Percentiles rank a stretch among this genome's conserved stretches.
Conservation (phyloP, 2,329 filamentous ascomycete genomes). For the Anisogramma anomala region DNA sequence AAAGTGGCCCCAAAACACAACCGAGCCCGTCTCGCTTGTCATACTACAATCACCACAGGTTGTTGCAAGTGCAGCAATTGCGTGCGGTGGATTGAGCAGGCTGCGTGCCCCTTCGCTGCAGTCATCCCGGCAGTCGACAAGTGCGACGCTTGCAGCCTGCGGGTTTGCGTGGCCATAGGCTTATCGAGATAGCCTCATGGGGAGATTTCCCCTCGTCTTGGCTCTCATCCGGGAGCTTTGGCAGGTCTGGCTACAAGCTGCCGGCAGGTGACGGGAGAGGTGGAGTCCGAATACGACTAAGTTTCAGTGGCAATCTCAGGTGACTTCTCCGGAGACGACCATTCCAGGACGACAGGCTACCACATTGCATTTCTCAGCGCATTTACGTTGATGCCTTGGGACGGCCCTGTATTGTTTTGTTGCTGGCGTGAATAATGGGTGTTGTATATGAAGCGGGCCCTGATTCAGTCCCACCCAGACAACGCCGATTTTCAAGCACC, state of each 20-base stretch:
- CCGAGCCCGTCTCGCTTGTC: not conserved
- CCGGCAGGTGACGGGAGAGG: not conserved
- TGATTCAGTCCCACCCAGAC: not conserved
- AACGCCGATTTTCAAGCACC: not conserved
- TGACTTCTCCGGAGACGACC: no score
- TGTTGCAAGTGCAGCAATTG: constrained; percentile 7
- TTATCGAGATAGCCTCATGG: not conserved
- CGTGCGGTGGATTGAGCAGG: not conserved
- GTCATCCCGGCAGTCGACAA: not conserved
- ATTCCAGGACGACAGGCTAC: no score
- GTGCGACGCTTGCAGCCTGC: constrained; percentile 1
- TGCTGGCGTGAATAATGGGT: no score
- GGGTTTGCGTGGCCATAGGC: not conserved
- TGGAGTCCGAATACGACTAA: no score
- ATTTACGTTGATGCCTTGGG: no score
- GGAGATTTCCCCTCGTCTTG: not conserved
- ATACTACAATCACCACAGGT: not conserved
- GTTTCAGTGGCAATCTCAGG: no score
- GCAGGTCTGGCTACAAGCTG: not conserved
- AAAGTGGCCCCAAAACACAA: constrained; percentile 2
- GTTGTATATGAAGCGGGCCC: not conserved
- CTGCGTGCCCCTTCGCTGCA: not conserved
- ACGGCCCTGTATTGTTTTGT: no score
- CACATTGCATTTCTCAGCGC: no score
- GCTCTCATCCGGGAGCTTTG: not conserved